Evolutionary conservation across 2,329 filamentous ascomycete genomes (phyloP).

Genomic region (Akanthomyces muscarius): DNA sequence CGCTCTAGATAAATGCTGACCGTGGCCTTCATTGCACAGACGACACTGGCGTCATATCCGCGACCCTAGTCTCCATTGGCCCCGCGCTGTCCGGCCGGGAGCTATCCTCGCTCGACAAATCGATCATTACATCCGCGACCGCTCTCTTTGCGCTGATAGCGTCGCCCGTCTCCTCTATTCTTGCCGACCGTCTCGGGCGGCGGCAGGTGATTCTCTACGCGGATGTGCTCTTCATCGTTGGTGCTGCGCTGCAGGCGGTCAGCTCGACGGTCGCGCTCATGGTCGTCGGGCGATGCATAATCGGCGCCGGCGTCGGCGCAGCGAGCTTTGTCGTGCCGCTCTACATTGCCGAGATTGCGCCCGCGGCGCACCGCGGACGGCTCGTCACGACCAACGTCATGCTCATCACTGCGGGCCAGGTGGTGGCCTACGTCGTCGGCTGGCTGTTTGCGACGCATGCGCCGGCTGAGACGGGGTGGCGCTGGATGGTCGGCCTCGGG

Average conservation of each 20-base stretch:
- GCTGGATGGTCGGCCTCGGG: conserved; percentile 88
- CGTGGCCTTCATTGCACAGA: conserved; percentile 35
- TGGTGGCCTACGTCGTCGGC: conserved; percentile 80
- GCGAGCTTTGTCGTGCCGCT: conserved; percentile 80
- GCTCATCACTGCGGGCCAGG: conserved; percentile 83
- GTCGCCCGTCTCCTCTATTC: conserved; percentile 60
- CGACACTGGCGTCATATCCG: conserved; percentile 66
- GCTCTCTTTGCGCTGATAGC: conserved; percentile 61
- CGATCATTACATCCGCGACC: conserved; percentile 66
- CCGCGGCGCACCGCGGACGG: conserved; percentile 69
- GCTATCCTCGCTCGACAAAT: conserved; percentile 62
- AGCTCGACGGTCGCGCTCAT: conserved; percentile 57
- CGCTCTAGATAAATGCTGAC: not conserved
- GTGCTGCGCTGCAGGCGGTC: conserved; percentile 61
- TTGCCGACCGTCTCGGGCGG: conserved; percentile 59
- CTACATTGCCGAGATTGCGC: conserved; percentile 84
- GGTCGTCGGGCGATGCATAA: conserved; percentile 63
- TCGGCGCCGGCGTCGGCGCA: conserved; percentile 69
- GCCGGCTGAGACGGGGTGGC: conserved; percentile 61
- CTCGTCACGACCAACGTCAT: conserved; percentile 78
- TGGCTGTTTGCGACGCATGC: conserved; percentile 65
- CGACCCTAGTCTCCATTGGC: conserved; percentile 61
- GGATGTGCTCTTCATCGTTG: conserved; percentile 63
- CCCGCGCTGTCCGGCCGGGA: conserved; percentile 52
- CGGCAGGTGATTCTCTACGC: conserved; percentile 60